phyloP scores from a whole-genome alignment of 2,329 filamentous ascomycete species.

The Microcera coccophila region DNA sequence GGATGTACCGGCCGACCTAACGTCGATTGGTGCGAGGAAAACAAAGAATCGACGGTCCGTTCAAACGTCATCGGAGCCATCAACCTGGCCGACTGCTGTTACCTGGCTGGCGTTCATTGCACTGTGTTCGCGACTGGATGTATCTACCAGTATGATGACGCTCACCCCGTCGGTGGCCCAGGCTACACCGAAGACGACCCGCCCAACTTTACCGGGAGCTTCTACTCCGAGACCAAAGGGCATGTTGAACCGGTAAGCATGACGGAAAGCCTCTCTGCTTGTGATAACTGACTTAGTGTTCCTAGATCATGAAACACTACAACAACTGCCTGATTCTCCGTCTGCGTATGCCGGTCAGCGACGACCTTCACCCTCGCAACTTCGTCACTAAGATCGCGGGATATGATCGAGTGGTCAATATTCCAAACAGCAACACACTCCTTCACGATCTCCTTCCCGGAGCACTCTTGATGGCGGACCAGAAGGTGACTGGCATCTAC shows the following conservation, averaged over 20 bases:
- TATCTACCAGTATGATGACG: conserved; percentile 61
- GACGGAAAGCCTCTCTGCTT: too few species aligned
- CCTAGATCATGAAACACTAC: conserved; percentile 58
- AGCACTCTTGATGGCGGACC: conserved; percentile 56
- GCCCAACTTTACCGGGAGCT: conserved; percentile 63
- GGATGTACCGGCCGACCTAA: conserved; percentile 60
- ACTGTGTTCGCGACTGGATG: conserved; percentile 67
- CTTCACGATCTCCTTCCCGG: conserved; percentile 61
- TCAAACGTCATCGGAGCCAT: conserved; percentile 64
- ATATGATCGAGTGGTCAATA: conserved; percentile 63
- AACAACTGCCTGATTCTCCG: conserved; percentile 60
- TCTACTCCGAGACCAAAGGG: conserved; percentile 65
- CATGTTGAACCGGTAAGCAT: conserved; percentile 51
- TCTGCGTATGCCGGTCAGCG: conserved; percentile 65
- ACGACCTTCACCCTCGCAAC: conserved; percentile 62
- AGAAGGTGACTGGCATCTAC: conserved; percentile 60
- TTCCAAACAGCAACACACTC: conserved; percentile 66
- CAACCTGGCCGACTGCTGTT: conserved; percentile 61
- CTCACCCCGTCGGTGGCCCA: conserved; percentile 56
- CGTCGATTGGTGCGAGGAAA: conserved; percentile 68
- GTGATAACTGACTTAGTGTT: background rate
- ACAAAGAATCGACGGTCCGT: conserved; percentile 63
- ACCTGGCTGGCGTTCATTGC: conserved; percentile 54
- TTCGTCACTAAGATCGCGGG: conserved; percentile 66
- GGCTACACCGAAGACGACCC: conserved; percentile 60